phyloP scores from a whole-genome alignment of 2,329 filamentous ascomycete species.

The Escovopsis weberi region DNA sequence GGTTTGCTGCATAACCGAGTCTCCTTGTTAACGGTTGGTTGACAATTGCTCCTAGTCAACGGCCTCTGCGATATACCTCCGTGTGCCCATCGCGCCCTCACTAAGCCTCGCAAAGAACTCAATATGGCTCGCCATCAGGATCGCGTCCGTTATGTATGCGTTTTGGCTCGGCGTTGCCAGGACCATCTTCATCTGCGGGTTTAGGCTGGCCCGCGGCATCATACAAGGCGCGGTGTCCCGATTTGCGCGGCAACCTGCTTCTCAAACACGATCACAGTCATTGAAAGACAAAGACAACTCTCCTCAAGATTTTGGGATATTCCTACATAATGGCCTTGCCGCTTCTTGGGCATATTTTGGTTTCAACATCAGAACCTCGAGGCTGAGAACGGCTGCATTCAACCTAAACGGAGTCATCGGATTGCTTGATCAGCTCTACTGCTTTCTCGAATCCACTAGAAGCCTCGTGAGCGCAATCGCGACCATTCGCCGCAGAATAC shows the following conservation, averaged over 20 bases:
- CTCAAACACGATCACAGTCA: too few relatives aligned
- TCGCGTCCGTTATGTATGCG: conserved; percentile 36
- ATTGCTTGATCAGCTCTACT: conserved; percentile 45
- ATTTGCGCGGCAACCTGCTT: conserved; percentile 8
- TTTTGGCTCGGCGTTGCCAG: conserved; percentile 39
- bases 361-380: too few relatives aligned
- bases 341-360: too few relatives aligned
- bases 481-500: conserved; percentile 48
- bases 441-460: conserved; percentile 53
- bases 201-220: conserved; percentile 40
- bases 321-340: conserved; percentile 40
- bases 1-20: background rate
- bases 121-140: conserved; percentile 40
- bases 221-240: conserved; percentile 39
- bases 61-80: conserved; percentile 35
- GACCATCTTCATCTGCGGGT: conserved; percentile 40
- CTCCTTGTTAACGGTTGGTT: background rate
- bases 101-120: conserved; percentile 48
- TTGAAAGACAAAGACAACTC: conserved; percentile 33
- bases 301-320: conserved; percentile 37
- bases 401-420: too few relatives aligned
- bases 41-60: too few relatives aligned
- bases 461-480: conserved; percentile 54
- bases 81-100: conserved; percentile 39
- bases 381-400: too few relatives aligned